Evolutionary conservation across 2,329 filamentous ascomycete species (phyloP).

Genomic region (Fusarium armeniacum): DNA sequence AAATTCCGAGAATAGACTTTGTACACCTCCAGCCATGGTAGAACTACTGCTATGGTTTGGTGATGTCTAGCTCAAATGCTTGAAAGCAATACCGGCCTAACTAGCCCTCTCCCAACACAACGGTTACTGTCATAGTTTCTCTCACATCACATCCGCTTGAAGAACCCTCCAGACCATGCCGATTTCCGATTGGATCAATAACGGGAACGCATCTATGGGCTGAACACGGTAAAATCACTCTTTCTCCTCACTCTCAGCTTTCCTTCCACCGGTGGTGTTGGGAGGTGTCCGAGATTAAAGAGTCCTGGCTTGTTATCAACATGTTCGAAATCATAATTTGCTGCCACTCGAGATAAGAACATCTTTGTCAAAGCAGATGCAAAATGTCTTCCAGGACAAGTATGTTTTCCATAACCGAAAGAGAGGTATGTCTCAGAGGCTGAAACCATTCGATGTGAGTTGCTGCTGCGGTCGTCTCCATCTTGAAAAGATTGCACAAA

Average conservation of each 20-base stretch:
- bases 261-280: neutral
- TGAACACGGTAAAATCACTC: rapidly evolving
- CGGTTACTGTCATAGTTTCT: too few species aligned
- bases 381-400: neutral
- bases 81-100: too few species aligned
- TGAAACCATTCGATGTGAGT: neutral
- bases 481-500: neutral
- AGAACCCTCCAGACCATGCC: too few species aligned
- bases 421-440: neutral
- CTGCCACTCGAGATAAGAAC: neutral
- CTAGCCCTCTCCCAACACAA: too few species aligned
- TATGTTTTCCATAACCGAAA: neutral
- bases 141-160: too few species aligned
- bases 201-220: too few species aligned
- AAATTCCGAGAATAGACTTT: too few species aligned
- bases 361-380: neutral
- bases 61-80: too few species aligned
- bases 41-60: too few species aligned
- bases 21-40: too few species aligned
- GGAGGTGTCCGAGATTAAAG: neutral
- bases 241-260: neutral
- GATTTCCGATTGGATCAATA: too few species aligned
- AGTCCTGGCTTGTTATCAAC: neutral
- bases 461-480: too few species aligned
- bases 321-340: neutral